These are phyloP conservation scores for Karstenula rhodostoma DNA, from an alignment of 2,329 filamentous ascomycete genomes.

Conservation along the genomic window DNA sequence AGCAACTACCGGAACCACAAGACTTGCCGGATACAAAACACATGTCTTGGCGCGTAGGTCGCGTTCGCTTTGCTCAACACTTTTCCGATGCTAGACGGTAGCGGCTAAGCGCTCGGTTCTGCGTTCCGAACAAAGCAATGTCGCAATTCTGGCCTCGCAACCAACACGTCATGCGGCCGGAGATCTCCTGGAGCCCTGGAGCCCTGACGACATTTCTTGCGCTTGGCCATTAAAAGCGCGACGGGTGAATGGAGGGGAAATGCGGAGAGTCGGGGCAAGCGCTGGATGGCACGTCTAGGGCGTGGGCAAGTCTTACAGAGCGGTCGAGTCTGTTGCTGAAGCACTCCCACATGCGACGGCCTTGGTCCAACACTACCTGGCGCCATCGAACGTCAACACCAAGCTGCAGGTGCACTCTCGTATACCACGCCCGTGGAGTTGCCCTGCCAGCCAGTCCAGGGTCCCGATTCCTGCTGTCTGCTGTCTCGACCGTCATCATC, in stretches of 20 bases:
- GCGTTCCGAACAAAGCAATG: constrained; percentile 4
- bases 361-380: not conserved
- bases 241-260: constrained; percentile 12
- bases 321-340: constrained; percentile 6
- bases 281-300: not conserved
- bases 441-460: not conserved
- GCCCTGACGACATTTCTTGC: constrained; percentile 1
- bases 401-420: not conserved
- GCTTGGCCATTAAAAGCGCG: constrained; percentile 3
- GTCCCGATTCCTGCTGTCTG: not conserved
- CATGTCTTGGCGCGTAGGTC: constrained; percentile 8
- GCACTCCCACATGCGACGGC: not conserved
- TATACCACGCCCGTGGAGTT: constrained; percentile 3
- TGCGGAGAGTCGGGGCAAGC: not conserved
- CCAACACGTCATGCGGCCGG: not conserved
- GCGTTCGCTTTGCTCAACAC: not conserved
- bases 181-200: constrained; percentile 8
- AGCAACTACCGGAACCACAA: constrained; percentile 1
- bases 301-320: constrained; percentile 9
- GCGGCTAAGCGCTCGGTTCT: constrained; percentile 9
- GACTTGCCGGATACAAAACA: constrained; percentile 9
- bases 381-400: constrained; percentile 4
- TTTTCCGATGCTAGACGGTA: constrained; percentile 9
- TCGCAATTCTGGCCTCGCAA: constrained; percentile 8
- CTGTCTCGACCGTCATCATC: not conserved